These are phyloP conservation scores for Aegle marmelos DNA, from an alignment of 345 rosid species.

Conservation along the genomic window DNA sequence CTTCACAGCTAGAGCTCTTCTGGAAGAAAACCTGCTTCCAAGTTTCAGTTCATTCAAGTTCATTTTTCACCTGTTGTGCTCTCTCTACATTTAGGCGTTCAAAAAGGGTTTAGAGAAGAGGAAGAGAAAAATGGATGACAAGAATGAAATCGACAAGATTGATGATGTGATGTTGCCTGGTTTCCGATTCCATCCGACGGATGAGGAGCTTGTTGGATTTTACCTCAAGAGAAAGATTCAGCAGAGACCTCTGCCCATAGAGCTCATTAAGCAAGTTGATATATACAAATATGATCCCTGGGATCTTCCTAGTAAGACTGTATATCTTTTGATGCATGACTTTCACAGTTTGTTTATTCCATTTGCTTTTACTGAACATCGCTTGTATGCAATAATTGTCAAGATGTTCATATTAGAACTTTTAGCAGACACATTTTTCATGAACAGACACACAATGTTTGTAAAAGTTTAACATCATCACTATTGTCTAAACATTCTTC, in stretches of 20 bases:
- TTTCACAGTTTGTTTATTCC: neutral
- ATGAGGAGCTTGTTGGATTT: slow-evolving; percentile 92
- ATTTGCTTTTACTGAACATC: neutral
- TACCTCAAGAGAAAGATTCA: slow-evolving; percentile 68
- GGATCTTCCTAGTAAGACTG: slow-evolving; percentile 91
- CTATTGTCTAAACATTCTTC: neutral
- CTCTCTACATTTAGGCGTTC: neutral
- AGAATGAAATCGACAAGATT: slow-evolving; percentile 43
- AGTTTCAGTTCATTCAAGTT: slow-evolving; percentile 3
- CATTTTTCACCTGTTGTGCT: neutral
- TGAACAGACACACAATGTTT: neutral
- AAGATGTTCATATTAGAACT: neutral
- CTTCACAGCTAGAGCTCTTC: slow-evolving; percentile 16
- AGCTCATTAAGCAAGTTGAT: slow-evolving; percentile 89
- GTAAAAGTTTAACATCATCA: slow-evolving; percentile 12
- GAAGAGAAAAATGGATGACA: slow-evolving; percentile 38
- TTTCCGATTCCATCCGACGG: slow-evolving; percentile 93
- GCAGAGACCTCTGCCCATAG: slow-evolving; percentile 60
- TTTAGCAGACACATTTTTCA: slow-evolving; percentile 4
- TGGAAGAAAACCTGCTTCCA: neutral
- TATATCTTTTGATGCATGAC: neutral
- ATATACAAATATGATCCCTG: slow-evolving; percentile 93
- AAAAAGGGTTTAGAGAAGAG: neutral
- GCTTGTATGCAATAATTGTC: neutral
- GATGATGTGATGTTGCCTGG: slow-evolving; percentile 89